phyloP scores from a whole-genome alignment of 208 protist species.

The Tritrichomonas musculus region DNA sequence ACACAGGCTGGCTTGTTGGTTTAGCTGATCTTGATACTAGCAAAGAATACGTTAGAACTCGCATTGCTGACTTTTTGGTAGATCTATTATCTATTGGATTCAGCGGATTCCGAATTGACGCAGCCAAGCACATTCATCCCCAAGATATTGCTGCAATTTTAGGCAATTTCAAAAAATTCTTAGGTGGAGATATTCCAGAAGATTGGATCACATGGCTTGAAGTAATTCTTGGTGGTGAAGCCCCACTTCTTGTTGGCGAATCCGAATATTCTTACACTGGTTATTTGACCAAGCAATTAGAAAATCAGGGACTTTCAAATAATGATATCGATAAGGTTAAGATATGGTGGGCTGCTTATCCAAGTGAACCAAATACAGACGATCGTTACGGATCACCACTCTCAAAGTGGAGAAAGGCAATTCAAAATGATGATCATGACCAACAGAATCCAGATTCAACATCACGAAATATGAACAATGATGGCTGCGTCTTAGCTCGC shows the following conservation, averaged over 20 bases:
- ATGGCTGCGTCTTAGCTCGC: constrained; percentile 54
- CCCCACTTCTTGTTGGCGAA: constrained; percentile 45
- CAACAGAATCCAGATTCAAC: too few species aligned
- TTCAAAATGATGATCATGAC: constrained; percentile 63
- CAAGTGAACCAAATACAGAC: constrained; percentile 45
- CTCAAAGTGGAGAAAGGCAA: constrained; percentile 40
- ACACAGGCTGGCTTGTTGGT: constrained; percentile 58
- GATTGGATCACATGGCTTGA: constrained; percentile 60
- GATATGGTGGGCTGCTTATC: constrained; percentile 59
- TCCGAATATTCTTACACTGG: constrained; percentile 52
- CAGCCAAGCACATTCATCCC: constrained; percentile 63
- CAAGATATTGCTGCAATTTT: constrained; percentile 57
- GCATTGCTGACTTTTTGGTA: constrained; percentile 60
- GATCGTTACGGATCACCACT: background rate
- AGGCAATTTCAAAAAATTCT: constrained; percentile 46
- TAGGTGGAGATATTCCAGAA: constrained; percentile 54
- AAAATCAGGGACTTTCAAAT: constrained; percentile 40
- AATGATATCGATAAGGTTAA: constrained; percentile 61
- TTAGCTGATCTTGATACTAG: constrained; percentile 58
- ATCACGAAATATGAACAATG: constrained; percentile 58
- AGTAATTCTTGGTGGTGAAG: constrained; percentile 56
- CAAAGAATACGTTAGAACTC: constrained; percentile 53
- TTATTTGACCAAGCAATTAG: constrained; percentile 39
- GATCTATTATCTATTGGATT: constrained; percentile 51
- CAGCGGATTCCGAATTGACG: constrained; percentile 51